Conservation (phyloP, 257 asterid species). For the Coffea eugenioides region DNA sequence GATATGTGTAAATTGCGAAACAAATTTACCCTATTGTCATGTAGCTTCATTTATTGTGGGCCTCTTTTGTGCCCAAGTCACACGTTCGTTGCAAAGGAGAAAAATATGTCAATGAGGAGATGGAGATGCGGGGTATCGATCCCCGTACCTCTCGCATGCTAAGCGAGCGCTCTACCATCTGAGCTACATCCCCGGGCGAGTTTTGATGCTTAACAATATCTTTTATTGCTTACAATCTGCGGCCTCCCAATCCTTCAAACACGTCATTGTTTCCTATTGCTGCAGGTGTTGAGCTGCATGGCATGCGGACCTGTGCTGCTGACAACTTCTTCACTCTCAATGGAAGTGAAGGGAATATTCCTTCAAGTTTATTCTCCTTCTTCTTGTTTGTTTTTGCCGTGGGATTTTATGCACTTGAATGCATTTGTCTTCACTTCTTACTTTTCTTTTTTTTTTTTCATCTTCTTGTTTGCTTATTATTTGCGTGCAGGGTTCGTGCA, state of each 20-base stretch:
- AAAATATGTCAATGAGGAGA: too few relatives aligned
- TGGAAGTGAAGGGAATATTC: not conserved
- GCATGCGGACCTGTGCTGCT: not conserved
- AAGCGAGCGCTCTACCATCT: conserved; percentile 99
- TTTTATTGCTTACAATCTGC: too few relatives aligned
- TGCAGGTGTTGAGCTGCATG: not conserved
- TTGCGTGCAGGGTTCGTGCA: too few relatives aligned
- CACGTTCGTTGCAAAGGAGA: too few relatives aligned
- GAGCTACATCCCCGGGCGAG: conserved; percentile 79
- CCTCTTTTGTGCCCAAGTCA: too few relatives aligned
- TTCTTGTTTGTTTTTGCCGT: not conserved
- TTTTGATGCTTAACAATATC: too few relatives aligned
- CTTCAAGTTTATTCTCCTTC: not conserved
- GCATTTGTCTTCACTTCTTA: not conserved
- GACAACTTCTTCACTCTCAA: not conserved
- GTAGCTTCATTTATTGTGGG: too few relatives aligned
- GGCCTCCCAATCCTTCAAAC: not conserved
- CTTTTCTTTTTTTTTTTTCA: not conserved
- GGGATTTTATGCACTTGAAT: not conserved
- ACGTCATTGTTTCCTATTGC: not conserved
- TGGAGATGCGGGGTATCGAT: conserved; percentile 97
- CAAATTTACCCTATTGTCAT: too few relatives aligned
- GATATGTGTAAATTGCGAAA: too few relatives aligned
- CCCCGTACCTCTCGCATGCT: conserved; percentile 99
- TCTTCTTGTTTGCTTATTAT: not conserved